Conservation (phyloP, 2,329 filamentous ascomycete genomes). For the Berkeleyomyces basicola region DNA sequence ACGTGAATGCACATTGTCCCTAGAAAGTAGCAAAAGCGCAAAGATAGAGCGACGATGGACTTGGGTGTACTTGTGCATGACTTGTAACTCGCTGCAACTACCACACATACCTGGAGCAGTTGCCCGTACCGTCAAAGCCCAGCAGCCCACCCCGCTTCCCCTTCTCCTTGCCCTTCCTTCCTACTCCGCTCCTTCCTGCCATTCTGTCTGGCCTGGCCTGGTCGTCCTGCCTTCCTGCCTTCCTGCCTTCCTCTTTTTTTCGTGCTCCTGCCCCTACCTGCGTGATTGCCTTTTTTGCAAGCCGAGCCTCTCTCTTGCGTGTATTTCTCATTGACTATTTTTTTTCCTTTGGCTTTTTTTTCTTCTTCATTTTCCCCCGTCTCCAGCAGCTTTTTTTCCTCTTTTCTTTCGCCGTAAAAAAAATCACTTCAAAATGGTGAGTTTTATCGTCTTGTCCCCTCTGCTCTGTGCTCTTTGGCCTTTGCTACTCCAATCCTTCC, state of each 20-base stretch:
- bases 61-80: too few species aligned
- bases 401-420: constrained; percentile 7
- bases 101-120: too few species aligned
- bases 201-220: neutral
- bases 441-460: neutral
- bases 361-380: constrained; percentile 11
- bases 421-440: constrained; percentile 13
- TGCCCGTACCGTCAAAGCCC: too few species aligned
- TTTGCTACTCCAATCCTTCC: neutral
- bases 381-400: neutral
- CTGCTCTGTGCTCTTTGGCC: neutral
- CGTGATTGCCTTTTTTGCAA: constrained; percentile 16
- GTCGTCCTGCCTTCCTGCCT: constrained; percentile 10
- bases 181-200: neutral
- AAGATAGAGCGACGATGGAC: too few species aligned
- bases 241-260: constrained; percentile 5
- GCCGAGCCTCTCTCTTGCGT: constrained; percentile 14
- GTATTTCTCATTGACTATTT: constrained; percentile 11
- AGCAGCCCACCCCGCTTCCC: constrained; percentile 8
- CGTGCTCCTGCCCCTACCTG: constrained; percentile 12
- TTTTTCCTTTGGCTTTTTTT: constrained; percentile 15
- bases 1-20: too few species aligned
- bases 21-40: too few species aligned
- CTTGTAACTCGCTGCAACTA: too few species aligned
- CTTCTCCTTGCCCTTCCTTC: constrained; percentile 16